Evolutionary conservation across 805 yeast genomes (phyloP).

Genomic region (Lachancea dasiensis): DNA sequence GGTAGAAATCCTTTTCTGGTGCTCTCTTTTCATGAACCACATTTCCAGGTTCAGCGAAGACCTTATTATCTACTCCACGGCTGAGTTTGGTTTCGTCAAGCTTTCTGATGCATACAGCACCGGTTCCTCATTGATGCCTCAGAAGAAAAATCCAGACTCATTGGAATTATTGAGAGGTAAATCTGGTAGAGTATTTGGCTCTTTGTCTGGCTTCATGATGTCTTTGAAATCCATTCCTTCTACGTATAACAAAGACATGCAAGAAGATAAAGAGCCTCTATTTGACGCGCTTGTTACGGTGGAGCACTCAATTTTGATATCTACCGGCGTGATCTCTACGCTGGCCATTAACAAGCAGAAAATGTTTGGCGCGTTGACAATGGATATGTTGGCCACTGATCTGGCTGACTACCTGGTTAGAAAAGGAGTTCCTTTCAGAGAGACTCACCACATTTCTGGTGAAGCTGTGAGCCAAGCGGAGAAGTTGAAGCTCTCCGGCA

Average conservation of each 20-base stretch:
- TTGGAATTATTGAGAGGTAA: constrained; percentile 93
- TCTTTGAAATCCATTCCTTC: constrained; percentile 95
- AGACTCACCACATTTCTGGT: constrained; percentile 97
- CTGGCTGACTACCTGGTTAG: constrained; percentile 95
- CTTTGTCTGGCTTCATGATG: constrained; percentile 93
- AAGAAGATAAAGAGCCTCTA: constrained; percentile 98
- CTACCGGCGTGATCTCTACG: constrained; percentile 95
- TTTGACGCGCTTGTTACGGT: constrained; percentile 87
- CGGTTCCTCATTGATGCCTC: constrained; percentile 98
- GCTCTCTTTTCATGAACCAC: constrained; percentile 90
- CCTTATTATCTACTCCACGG: constrained; percentile 90
- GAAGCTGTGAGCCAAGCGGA: constrained; percentile 94
- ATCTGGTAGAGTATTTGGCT: constrained; percentile 95
- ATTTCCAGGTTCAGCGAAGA: constrained; percentile 93
- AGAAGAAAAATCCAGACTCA: constrained; percentile 97
- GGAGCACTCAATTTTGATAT: constrained; percentile 87
- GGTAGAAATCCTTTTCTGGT: constrained; percentile 94
- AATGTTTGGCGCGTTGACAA: constrained; percentile 86
- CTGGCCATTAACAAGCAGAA: constrained; percentile 61
- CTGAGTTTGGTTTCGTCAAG: constrained; percentile 91
- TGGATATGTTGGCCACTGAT: constrained; percentile 99
- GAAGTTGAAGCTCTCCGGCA: constrained; percentile 67
- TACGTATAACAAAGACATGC: constrained; percentile 96
- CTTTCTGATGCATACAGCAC: constrained; percentile 98
- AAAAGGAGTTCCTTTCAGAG: constrained; percentile 98